Evolutionary conservation across 78 protist genomes (phyloP), one percentile per base, ranked within the genome.

Genomic region (Monocercomonoides exilis): DNA sequence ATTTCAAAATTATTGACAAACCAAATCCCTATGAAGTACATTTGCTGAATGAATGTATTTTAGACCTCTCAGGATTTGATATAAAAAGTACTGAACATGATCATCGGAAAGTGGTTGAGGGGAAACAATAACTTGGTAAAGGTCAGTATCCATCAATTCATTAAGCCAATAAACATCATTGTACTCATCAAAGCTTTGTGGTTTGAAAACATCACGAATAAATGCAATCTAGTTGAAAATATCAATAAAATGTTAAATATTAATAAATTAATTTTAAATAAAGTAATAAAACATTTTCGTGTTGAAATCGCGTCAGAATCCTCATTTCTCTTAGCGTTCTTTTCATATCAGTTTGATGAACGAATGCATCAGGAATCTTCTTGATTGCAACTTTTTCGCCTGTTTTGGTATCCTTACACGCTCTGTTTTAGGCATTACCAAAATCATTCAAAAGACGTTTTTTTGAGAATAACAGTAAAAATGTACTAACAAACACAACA

Each of bases 71-170:
- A 97, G 90, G 63, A 97, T 77, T 45, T 96, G 98, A 91, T 96
- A 98, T 3, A 94, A 41, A 77, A 97, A 98, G 90, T 93, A 95
- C 81, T 96, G 96, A 44, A 81, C 44, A 85, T 98, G 99, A n/a
- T 96, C 97, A 42, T 94, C 96, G n/a, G 94, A 43, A 5, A 97
- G 90, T 32, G 81, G 45, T 87, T 98, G 97, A n/a, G 87, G 46
- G 21, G 97, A 91, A 32, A 77, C 21, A 85, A 98, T 96, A 85
- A 97, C 93, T 70, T 92, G 88, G 77, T 92, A 92, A 43, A 97
- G 89, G 84, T 97, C 99, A 2, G 98, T 96, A 87, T 97, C 99
- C 97, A 97, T 93, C 38, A 96, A 93, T 44, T 94, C 98, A 21
- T 93, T 91, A 11, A 97, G 96, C 0, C 94, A 43, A 89, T 96